Evolutionary conservation across 1,284 basidiomycete species (phyloP).

Genomic region (Blastosporella zonata): DNA sequence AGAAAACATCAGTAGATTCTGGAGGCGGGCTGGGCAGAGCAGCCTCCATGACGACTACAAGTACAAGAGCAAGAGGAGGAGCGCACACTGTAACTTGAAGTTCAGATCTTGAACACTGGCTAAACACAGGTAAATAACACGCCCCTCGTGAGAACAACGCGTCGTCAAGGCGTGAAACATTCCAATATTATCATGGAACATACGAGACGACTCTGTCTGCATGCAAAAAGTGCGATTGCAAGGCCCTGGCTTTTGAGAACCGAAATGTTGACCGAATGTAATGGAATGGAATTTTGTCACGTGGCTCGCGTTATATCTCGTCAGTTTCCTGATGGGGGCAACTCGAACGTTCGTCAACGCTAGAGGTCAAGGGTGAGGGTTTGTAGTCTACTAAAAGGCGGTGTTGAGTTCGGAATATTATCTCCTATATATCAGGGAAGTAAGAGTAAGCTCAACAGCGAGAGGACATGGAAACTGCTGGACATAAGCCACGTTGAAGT

Average conservation of each 20-base stretch:
- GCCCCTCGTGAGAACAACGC: conserved; percentile 26
- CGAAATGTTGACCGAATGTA: not conserved
- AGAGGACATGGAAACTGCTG: too few relatives aligned
- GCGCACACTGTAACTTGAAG: conserved; percentile 12
- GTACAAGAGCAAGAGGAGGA: conserved; percentile 24
- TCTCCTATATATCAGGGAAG: too few relatives aligned
- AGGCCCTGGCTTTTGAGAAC: too few relatives aligned
- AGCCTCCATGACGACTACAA: conserved; percentile 35
- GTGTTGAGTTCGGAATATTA: too few relatives aligned
- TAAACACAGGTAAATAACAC: conserved; percentile 26
- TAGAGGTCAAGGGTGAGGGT: too few relatives aligned
- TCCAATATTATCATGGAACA: not conserved
- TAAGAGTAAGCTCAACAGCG: too few relatives aligned
- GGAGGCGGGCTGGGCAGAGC: conserved; percentile 26
- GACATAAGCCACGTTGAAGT: conserved; percentile 7
- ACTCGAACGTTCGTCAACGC: conserved; percentile 1
- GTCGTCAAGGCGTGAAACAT: conserved; percentile 10
- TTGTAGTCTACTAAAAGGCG: too few relatives aligned
- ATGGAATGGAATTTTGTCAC: not conserved
- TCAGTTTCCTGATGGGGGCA: not conserved
- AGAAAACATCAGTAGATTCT: conserved; percentile 42
- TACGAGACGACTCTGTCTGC: too few relatives aligned
- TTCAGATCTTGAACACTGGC: conserved; percentile 28
- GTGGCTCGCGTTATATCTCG: not conserved
- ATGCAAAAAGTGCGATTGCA: too few relatives aligned